Evolutionary conservation across 2,329 filamentous ascomycete species (phyloP).

Genomic region (Nothophoma quercina): DNA sequence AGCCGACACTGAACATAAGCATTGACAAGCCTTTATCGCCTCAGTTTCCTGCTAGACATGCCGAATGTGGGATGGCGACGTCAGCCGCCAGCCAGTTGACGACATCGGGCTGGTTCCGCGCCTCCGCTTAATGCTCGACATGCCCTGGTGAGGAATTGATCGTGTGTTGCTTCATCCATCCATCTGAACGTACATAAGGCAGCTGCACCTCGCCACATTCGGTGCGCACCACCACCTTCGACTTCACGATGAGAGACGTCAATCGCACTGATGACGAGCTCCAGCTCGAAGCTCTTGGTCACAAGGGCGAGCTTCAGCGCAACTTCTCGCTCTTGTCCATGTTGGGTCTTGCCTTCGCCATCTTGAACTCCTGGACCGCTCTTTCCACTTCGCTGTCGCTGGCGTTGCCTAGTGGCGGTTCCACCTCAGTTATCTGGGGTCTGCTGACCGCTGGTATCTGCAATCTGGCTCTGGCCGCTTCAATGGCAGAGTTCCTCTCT

Average conservation of each 20-base stretch:
- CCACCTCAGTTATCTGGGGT: conserved; percentile 77
- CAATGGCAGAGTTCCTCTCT: conserved; percentile 74
- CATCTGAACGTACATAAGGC: background rate
- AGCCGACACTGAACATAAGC: conserved; percentile 12
- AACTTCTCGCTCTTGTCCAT: conserved; percentile 67
- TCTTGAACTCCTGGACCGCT: conserved; percentile 70
- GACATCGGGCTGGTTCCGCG: conserved; percentile 3
- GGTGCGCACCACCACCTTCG: background rate
- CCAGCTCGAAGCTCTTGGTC: conserved; percentile 56
- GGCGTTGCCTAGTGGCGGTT: conserved; percentile 74
- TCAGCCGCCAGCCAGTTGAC: conserved; percentile 6
- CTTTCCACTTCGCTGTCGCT: conserved; percentile 65
- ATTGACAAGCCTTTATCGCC: conserved; percentile 17
- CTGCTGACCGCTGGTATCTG: conserved; percentile 63
- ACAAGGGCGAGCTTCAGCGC: conserved; percentile 65
- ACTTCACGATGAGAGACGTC: conserved; percentile 29
- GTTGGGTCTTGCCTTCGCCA: conserved; percentile 69
- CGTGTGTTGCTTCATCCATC: background rate
- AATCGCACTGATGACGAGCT: conserved; percentile 43
- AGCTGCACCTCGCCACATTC: background rate
- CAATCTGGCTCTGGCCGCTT: conserved; percentile 73
- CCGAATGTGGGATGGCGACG: conserved; percentile 16
- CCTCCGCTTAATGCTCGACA: conserved; percentile 7
- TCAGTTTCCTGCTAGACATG: conserved; percentile 15
- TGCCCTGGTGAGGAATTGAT: background rate